Conservation (phyloP, 331 rosid genomes). For the Rosa hybrid region DNA sequence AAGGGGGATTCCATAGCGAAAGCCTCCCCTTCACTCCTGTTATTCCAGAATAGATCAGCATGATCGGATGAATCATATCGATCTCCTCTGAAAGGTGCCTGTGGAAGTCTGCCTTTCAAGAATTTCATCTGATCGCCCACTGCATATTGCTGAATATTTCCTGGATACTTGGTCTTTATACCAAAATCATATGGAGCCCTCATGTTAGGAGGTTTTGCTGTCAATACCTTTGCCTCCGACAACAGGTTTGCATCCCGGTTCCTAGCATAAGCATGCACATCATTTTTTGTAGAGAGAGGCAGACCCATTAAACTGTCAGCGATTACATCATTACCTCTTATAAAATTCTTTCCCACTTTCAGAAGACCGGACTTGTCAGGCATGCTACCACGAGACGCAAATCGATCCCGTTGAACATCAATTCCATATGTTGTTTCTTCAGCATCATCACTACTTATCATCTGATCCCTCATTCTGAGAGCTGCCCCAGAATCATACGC, state of each 20-base stretch:
- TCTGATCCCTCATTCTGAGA: slow-evolving; percentile 57
- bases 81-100: slow-evolving; percentile 39
- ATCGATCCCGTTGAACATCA: slow-evolving; percentile 49
- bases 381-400: slow-evolving; percentile 32
- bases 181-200: slow-evolving; percentile 51
- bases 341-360: slow-evolving; percentile 61
- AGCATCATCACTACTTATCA: slow-evolving; percentile 45
- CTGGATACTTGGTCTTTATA: slow-evolving; percentile 57
- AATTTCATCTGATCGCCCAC: slow-evolving; percentile 55
- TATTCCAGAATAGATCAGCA: slow-evolving; percentile 43
- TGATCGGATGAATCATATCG: slow-evolving; percentile 48
- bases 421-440: slow-evolving; percentile 59
- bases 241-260: slow-evolving; percentile 41
- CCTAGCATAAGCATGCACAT: slow-evolving; percentile 50
- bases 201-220: slow-evolving; percentile 55
- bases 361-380: slow-evolving; percentile 55
- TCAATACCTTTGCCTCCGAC: slow-evolving; percentile 46
- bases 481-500: slow-evolving; percentile 54
- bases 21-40: slow-evolving; percentile 49
- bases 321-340: slow-evolving; percentile 53
- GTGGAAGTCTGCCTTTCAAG: slow-evolving; percentile 46
- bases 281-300: slow-evolving; percentile 63
- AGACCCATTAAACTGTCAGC: slow-evolving; percentile 50
- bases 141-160: slow-evolving; percentile 52
- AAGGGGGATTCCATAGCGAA: slow-evolving; percentile 54